Evolutionary conservation across 768 basidiomycete genomes (phyloP).

Genomic region (Suillus luteus): DNA sequence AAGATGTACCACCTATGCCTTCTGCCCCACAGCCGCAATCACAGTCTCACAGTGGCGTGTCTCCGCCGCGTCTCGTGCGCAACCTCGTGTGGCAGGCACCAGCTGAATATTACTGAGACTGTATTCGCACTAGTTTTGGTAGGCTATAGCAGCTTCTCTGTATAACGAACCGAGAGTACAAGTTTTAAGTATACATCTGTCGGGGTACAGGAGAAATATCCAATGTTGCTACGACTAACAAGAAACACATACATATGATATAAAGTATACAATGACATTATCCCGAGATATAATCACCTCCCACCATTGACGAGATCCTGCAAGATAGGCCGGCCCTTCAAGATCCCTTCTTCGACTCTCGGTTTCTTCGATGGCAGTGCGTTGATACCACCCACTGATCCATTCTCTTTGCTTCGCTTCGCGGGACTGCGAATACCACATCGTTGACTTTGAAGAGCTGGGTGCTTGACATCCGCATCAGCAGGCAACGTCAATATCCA

Average conservation of each 20-base stretch:
- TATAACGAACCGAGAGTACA: too few species aligned
- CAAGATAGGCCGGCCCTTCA: conserved; percentile 61
- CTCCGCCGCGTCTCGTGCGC: not conserved
- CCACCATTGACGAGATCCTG: conserved; percentile 57
- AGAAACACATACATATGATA: not conserved
- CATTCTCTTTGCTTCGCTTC: conserved; percentile 13
- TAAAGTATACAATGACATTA: conserved; percentile 41
- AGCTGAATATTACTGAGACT: too few species aligned
- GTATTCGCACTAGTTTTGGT: too few species aligned
- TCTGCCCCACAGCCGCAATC: conserved; percentile 17
- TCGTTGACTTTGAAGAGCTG: conserved; percentile 31
- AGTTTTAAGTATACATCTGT: too few species aligned
- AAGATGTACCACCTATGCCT: conserved; percentile 31
- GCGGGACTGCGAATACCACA: conserved; percentile 12
- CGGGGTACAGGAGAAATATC: not conserved
- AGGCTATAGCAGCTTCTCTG: too few species aligned
- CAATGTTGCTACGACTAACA: not conserved
- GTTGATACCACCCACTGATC: conserved; percentile 12
- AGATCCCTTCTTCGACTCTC: conserved; percentile 40
- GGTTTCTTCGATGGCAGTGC: conserved; percentile 37
- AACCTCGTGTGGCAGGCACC: too few species aligned
- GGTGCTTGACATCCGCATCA: conserved; percentile 57
- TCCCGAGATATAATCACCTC: conserved; percentile 24
- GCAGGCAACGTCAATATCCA: conserved; percentile 72
- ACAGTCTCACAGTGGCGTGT: not conserved